Evolutionary conservation across 768 basidiomycete genomes (phyloP), one percentile per base, ranked within the genome.

Genomic region (Kwoniella pini): DNA sequence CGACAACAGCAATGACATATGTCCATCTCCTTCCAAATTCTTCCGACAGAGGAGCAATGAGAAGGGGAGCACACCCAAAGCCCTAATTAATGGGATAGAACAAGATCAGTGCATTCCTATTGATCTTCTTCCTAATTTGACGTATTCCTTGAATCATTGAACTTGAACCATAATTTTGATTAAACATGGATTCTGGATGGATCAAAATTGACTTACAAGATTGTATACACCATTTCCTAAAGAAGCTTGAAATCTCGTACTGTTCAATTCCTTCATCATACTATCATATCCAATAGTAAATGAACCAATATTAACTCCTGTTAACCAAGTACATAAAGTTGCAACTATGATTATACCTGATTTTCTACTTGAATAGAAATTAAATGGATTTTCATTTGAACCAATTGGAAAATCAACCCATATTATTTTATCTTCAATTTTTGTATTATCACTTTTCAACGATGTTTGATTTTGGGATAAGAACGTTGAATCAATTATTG

Each of bases 61-160:
- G 17, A 40, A 79, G 63, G 2, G 77, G 78, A 0, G 65, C 68
- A 13, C 75, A 59, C 0, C 65, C 77, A 46, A 78, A 78, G 0
- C 73, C 76, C 69, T 56, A 43, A 24, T 17, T 6, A 19, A 42
- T 42, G 11, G 19, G 40, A 42, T 42, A 19, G n/a, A n/a, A n/a
- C n/a, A n/a, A n/a, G n/a, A n/a, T n/a, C n/a, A n/a, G n/a, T n/a
- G n/a, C n/a, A n/a, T n/a, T n/a, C n/a, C n/a, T n/a, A n/a, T n/a
- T n/a, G n/a, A n/a, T n/a, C n/a, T n/a, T n/a, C n/a, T n/a, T n/a
- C n/a, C n/a, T n/a, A n/a, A n/a, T n/a, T n/a, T n/a, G n/a, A n/a
- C n/a, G n/a, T n/a, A n/a, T n/a, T n/a, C n/a, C n/a, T n/a, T n/a
- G n/a, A n/a, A n/a, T n/a, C n/a, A n/a, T n/a, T n/a, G n/a, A n/a